These are phyloP conservation scores for Phylloporus gajari DNA, from an alignment of 1,284 basidiomycete species.

Conservation along the genomic window DNA sequence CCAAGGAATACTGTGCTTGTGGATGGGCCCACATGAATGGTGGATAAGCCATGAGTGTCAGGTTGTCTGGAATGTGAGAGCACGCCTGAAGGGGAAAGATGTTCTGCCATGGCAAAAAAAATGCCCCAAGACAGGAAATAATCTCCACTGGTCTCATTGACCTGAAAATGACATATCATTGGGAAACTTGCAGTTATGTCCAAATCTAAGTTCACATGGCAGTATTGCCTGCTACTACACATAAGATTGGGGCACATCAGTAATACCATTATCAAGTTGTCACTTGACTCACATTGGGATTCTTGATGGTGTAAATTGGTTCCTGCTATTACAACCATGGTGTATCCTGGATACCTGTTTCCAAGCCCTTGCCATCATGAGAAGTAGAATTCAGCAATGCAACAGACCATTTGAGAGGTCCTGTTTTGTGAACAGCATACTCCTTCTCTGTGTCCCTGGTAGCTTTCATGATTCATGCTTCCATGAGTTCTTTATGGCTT, in stretches of 20 bases:
- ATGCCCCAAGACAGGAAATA: constrained; percentile 1
- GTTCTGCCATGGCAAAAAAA: constrained; percentile 51
- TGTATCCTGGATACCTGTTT: not conserved
- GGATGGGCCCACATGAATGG: constrained; percentile 60
- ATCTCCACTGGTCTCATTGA: not conserved
- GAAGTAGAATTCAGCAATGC: constrained; percentile 3
- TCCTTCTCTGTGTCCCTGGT: constrained; percentile 76
- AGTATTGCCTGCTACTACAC: not conserved
- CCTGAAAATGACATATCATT: not conserved
- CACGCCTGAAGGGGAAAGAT: constrained; percentile 48
- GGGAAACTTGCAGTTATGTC: not conserved
- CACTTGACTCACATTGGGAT: constrained; percentile 2
- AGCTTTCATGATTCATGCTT: constrained; percentile 65
- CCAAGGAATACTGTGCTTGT: constrained; percentile 58
- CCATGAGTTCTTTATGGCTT: constrained; percentile 58
- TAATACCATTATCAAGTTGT: constrained; percentile 1
- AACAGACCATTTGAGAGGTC: constrained; percentile 35
- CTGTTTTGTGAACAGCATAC: constrained; percentile 66
- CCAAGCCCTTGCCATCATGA: not conserved
- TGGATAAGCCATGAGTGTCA: constrained; percentile 75
- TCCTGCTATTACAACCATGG: constrained; percentile 29
- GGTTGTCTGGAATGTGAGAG: constrained; percentile 69
- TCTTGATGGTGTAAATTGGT: too few species aligned
- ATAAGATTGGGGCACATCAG: not conserved
- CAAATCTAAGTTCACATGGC: not conserved